Base-by-base conservation (phyloP, 306 rosid species). In the Pterocarpus santalinus region DNA sequence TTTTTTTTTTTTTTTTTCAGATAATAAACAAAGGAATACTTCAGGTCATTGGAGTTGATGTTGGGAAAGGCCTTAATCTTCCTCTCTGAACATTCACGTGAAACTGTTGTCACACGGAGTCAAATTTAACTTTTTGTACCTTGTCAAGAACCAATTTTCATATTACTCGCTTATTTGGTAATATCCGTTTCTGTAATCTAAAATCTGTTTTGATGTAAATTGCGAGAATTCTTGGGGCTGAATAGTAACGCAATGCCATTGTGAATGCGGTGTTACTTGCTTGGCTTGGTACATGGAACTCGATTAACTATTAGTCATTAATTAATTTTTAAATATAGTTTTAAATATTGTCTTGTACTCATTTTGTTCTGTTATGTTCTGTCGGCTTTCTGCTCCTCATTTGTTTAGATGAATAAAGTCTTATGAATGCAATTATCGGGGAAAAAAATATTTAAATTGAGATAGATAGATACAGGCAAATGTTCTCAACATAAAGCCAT, bases 51-150 rank as follows among this genome's bases (percentile, higher is more conserved):
- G 99, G 99, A 43, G 86, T 96, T 74, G 99, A 96, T 14, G 67
- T 93, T 82, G 99, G 99, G 14, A 96, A 93, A 86, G 98, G 99
- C 66, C 92, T 93, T n/a, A 69, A 96, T 82, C 39, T 92, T 89
- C 99, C 99, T 75, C 88, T 93, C 51, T 92, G 84, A 93, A 65
- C 73, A 63, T 22, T 65, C 36, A 67, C 56, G 74, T 47, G 2
- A 16, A 62, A 67, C 32, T 14, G 63, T 65, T 56, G 77, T 46
- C 15, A 8, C 32, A n/a, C 47, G 8, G 2, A 65, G 12, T 34
- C n/a, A 36, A 10, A 33, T 53, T 44, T 16, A 53, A 52, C 44
- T n/a, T 2, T 16, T 3, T 3, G 56, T 13, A 16, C 10, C 15
- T 9, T 75, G 53, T 75, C 49, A 14, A 47, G 64, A 67, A 13